Base-by-base conservation (phyloP, 352 stramenopile species). In the Blastocystis sp. region DNA sequence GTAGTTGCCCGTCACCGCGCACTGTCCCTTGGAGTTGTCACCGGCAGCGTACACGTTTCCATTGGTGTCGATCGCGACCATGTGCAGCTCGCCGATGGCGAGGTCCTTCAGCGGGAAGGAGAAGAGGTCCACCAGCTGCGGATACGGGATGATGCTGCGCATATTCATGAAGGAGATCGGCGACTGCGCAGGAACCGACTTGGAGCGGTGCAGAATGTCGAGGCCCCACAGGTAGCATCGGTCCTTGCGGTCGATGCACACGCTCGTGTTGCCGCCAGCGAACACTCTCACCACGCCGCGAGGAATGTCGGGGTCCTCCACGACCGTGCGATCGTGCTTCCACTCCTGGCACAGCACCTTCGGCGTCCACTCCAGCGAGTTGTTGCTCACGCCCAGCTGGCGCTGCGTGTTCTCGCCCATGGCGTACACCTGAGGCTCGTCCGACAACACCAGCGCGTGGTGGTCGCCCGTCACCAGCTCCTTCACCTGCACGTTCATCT, bases 401-500 rank as follows among this genome's bases (percentile, higher is more conserved):
- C 64, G 64, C 38, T 54, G 18, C 32, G 64, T 56, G 44, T 84
- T 84, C 38, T 84, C 72, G 38, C 72, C 72, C 72, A 84, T 84
- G 9, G 29, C 40, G 27, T 84, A 84, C 53, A 84, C 53, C 11
- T 67, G n/a, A 7, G 29, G 57, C 2, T 84, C 57, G 34, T 65
- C 38, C 11, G 27, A 36, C 4, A 84, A 34, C 7, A 84, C 57
- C 72, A 84, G 53, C 4, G 53, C 49, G 53, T 84, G 72, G 38
- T 71, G 72, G 38, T 65, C 49, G 40, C 72, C 72, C 38, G 56
- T 71, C 34, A 36, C 72, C 16, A 84, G 14, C 36, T 84, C 16
- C 53, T 40, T 36, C 53, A 84, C 57, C 40, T 61, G n/a, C 18
- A 84, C 57, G 46, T 84, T 84, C 72, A 84, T 44, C 72, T 84